phyloP scores from a whole-genome alignment of 2,329 filamentous ascomycete genomes.

The Neonectria punicea region DNA sequence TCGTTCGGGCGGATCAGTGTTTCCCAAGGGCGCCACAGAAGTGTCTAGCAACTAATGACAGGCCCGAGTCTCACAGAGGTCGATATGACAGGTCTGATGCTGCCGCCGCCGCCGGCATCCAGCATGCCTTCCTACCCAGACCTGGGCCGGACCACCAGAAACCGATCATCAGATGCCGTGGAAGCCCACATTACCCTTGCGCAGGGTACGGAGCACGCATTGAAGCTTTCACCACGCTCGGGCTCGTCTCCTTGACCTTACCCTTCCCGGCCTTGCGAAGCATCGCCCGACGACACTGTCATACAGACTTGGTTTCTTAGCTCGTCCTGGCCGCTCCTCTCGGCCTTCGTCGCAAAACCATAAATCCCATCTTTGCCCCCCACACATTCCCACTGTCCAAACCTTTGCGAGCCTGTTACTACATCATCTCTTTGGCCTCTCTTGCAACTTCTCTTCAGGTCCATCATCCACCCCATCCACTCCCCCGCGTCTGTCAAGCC shows the following conservation, averaged over 20 bases:
- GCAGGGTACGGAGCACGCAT: conserved; percentile 31
- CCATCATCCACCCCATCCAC: conserved; percentile 2
- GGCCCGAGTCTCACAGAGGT: conserved; percentile 43
- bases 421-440: conserved; percentile 29
- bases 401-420: conserved; percentile 26
- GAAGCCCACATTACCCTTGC: conserved; percentile 36
- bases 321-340: neutral
- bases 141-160: conserved; percentile 39
- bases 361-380: conserved; percentile 47
- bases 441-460: conserved; percentile 12
- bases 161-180: conserved; percentile 40
- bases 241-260: conserved; percentile 36
- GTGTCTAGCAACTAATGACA: conserved; percentile 39
- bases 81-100: conserved; percentile 51
- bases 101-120: conserved; percentile 33
- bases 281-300: conserved; percentile 30
- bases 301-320: conserved; percentile 27
- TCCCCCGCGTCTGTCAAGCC: conserved; percentile 7
- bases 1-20: conserved; percentile 34
- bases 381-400: conserved; percentile 33
- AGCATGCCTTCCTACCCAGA: conserved; percentile 36
- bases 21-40: conserved; percentile 39
- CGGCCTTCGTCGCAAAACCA: conserved; percentile 41
- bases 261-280: conserved; percentile 32
- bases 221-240: conserved; percentile 30